Evolutionary conservation across 2,329 filamentous ascomycete genomes (phyloP), one percentile per base, ranked within the genome.

Genomic region (Trichophaea hybrida): DNA sequence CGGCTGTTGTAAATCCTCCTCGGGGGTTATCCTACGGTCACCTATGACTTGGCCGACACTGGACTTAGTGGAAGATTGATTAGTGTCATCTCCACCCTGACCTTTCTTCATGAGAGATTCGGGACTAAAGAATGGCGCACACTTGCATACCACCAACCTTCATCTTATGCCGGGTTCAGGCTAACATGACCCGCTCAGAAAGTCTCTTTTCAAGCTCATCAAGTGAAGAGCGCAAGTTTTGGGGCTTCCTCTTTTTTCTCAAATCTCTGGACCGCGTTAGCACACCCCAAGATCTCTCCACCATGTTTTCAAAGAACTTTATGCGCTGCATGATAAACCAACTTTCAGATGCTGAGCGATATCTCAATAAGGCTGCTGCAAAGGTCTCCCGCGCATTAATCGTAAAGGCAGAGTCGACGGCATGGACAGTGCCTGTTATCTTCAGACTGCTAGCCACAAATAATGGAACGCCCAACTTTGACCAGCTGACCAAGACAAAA

Each of bases 221-320:
- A 6, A 94, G 89, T 1, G 83, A 90, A 48, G 88, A 90, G 67
- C 85, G 94, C 59, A 97, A 96, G 72, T 88, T 88, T 69, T 89
- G 88, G 72, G 93, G 93, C 0, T 91, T 97, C 73, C 82, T 90
- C 68, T 79, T 97, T 1, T 88, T 96, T 68, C 82, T 85, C 67
- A 87, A 85, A 69, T 80, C 89, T 67, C 74, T 96, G 3, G 56
- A 65, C n/a, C 53, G 46, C 37, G 55, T 67, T 13, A 57, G 35
- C 31, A 34, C 53, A 24, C 49, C 61, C 44, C 74, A 76, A 35
- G 75, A 68, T 70, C 78, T 77, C 67, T 79, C 74, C 56, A 77
- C 71, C 64, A 75, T 95, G 0, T 94, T 97, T 70, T 89, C 86
- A 68, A 82, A 83, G 63, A 94, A 95, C 68, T 75, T 96, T 24